Evolutionary conservation across 352 stramenopile genomes (phyloP), one percentile per base, ranked within the genome.

Genomic region (Phytophthora quininea): DNA sequence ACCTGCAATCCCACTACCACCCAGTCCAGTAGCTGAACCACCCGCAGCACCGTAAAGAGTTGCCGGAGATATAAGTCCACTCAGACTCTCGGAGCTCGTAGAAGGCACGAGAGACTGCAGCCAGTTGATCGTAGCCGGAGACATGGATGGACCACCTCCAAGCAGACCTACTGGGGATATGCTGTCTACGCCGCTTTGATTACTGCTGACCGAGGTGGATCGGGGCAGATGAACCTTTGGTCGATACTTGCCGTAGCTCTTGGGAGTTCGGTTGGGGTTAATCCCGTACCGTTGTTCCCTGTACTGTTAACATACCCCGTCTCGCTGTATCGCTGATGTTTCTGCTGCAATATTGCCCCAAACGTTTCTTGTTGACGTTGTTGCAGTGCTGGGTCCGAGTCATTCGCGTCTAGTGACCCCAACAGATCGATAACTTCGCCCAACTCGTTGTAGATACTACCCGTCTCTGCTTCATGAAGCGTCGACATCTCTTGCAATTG

Each of bases 71-170:
- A 89, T 76, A 14, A 91, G 62, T 3, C 82, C 82, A 31, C 79
- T 74, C 6, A 92, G 73, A 24, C 79, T 90, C 24, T 91, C 86
- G 4, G 71, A 88, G 57, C 79, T 89, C 0, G 77, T 67, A 4
- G 86, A 90, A n/a, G 84, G 85, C 14, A 77, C 73, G 6, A 93
- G 81, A 19, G 85, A 87, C 66, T 93, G 85, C 49, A 93, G 70
- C 86, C 83, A 93, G 35, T 85, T 87, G 47, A 93, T 77, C 6
- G 84, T 93, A 58, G 84, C 83, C 2, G 86, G 86, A 19, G 86
- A 93, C 80, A 93, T 91, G 61, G 76, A 85, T 35, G 82, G 80
- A 53, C 82, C 86, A 12, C 69, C 74, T n/a, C n/a, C n/a, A 12
- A 86, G 67, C 27, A 88, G 57, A 0, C 75, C 71, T 4, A 80